A percentile compares a stretch with the other conserved stretches of the same genome.
Evolutionary conservation across 257 asterid species (phyloP).

Genomic region (Craterostigma plantagineum): DNA sequence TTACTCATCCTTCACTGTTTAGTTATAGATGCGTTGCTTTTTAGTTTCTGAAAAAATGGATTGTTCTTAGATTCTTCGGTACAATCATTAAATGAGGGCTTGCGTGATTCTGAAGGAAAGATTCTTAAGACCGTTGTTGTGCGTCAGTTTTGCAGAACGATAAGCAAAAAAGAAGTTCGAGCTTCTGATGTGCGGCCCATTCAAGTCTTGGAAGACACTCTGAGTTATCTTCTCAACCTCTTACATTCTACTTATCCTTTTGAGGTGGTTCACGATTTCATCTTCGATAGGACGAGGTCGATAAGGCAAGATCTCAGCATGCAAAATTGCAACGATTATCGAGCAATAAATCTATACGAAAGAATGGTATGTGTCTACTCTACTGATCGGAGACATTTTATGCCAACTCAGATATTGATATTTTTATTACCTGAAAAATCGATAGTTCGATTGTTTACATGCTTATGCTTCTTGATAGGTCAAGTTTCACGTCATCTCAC

Average conservation of each 20-base stretch:
- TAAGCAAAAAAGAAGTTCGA: slow-evolving; percentile 26
- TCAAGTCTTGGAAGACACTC: slow-evolving; percentile 58
- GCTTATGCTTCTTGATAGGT: slow-evolving; percentile 32
- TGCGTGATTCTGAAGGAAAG: neutral
- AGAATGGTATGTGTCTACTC: slow-evolving; percentile 96
- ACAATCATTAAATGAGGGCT: no score
- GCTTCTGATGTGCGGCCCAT: slow-evolving; percentile 80
- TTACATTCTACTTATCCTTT: slow-evolving; percentile 40
- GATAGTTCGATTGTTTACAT: neutral
- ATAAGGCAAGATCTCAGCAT: slow-evolving; percentile 90
- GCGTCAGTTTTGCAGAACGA: slow-evolving; percentile 87
- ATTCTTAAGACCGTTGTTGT: neutral
- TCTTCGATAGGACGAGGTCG: slow-evolving; percentile 84
- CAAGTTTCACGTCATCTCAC: slow-evolving; percentile 69
- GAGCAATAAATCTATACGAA: slow-evolving; percentile 65
- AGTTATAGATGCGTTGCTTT: no score
- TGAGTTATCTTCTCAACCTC: slow-evolving; percentile 47
- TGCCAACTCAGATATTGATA: no score
- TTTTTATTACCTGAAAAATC: neutral
- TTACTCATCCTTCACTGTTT: no score
- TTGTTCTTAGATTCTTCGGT: no score
- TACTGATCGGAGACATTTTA: no score
- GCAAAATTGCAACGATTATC: slow-evolving; percentile 47
- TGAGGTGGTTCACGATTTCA: slow-evolving; percentile 77
- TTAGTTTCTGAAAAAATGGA: no score